These are phyloP conservation scores for Rhodotorula sp. DNA, from an alignment of 1,284 basidiomycete species.

Conservation along the genomic window DNA sequence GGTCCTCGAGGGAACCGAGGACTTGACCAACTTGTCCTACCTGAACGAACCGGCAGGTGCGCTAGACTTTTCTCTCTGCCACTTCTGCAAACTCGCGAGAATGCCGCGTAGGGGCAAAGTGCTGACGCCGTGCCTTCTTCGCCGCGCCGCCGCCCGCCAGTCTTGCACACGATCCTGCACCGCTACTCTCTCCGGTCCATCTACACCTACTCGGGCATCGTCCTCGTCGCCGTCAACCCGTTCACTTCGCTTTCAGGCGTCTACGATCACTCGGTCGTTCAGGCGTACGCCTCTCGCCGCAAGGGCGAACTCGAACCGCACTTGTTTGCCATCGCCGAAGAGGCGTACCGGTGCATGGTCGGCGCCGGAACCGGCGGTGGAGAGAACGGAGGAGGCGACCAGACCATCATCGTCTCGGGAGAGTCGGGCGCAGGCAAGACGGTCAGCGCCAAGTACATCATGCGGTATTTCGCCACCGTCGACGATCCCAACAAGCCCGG, in stretches of 20 bases:
- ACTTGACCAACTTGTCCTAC: slow-evolving; percentile 95
- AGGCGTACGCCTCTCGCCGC: slow-evolving; percentile 88
- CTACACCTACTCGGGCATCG: slow-evolving; percentile 97
- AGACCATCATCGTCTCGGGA: slow-evolving; percentile 98
- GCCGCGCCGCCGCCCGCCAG: slow-evolving; percentile 52
- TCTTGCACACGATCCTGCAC: slow-evolving; percentile 94
- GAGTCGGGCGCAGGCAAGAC: slow-evolving; percentile 99
- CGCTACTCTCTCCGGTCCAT: slow-evolving; percentile 96
- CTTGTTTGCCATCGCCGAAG: slow-evolving; percentile 97
- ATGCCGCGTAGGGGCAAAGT: no score
- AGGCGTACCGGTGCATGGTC: slow-evolving; percentile 97
- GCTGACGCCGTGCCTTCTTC: not conserved
- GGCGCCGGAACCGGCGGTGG: slow-evolving; percentile 50
- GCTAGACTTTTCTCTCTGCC: slow-evolving; percentile 38
- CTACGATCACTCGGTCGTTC: slow-evolving; percentile 91
- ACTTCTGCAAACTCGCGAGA: not conserved
- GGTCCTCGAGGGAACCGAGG: slow-evolving; percentile 91
- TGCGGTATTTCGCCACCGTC: slow-evolving; percentile 97
- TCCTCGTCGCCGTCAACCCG: slow-evolving; percentile 97
- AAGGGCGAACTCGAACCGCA: slow-evolving; percentile 97
- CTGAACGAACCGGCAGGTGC: slow-evolving; percentile 94
- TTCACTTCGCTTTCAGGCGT: slow-evolving; percentile 64
- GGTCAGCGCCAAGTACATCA: slow-evolving; percentile 98
- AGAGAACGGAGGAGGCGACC: slow-evolving; percentile 61
- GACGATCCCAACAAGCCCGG: slow-evolving; percentile 67